Conservation (phyloP, 345 rosid genomes). For the Salix koriyanagi region DNA sequence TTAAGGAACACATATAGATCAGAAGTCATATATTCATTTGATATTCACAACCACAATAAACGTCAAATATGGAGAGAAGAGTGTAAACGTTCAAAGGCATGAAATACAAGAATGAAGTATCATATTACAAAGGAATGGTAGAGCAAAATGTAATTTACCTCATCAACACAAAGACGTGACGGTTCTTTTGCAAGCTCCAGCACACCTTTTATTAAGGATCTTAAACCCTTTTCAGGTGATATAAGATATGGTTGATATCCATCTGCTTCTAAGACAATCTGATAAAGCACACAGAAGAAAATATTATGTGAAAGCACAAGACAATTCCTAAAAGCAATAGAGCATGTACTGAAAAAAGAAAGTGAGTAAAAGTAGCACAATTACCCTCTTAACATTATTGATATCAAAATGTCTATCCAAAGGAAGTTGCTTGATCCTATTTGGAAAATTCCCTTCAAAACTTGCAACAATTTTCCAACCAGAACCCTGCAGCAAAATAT, state of each 20-base stretch:
- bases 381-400: conserved; percentile 88
- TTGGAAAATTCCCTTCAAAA: conserved; percentile 96
- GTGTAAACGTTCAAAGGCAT: not conserved
- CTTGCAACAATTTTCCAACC: conserved; percentile 98
- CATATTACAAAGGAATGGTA: not conserved
- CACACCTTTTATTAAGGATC: conserved; percentile 91
- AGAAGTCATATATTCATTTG: not conserved
- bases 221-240: conserved; percentile 96
- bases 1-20: not conserved
- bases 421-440: conserved; percentile 91
- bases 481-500: conserved; percentile 58
- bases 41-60: not conserved
- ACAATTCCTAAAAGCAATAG: conserved; percentile 5
- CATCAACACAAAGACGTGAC: conserved; percentile 84
- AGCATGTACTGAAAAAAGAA: not conserved
- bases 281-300: conserved; percentile 13
- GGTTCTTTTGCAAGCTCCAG: conserved; percentile 97
- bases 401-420: conserved; percentile 93
- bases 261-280: conserved; percentile 96
- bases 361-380: conserved; percentile 13
- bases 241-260: conserved; percentile 99
- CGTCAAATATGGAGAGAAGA: not conserved
- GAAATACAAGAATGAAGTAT: not conserved
- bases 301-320: not conserved
- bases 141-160: conserved; percentile 44